phyloP scores from a whole-genome alignment of 345 rosid genomes.

The Dimocarpus longan region DNA sequence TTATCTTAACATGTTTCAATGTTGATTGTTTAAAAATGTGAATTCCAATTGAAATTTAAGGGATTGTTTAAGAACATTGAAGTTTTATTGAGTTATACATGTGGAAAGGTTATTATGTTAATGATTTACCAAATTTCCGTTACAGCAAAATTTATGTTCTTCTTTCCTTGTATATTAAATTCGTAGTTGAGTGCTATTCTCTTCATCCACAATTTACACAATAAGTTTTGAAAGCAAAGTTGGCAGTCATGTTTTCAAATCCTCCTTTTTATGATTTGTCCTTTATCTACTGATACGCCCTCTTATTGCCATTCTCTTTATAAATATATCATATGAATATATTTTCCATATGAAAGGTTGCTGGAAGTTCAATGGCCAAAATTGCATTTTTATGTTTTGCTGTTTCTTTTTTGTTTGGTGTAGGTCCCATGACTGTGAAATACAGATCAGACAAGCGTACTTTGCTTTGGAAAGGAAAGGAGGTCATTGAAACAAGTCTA shows the following conservation, averaged over 20 bases:
- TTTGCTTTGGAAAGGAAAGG: constrained; percentile 14
- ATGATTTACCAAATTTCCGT: not conserved
- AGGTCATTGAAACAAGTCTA: constrained; percentile 16
- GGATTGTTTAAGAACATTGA: not conserved
- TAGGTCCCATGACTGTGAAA: constrained; percentile 46
- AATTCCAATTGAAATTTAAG: not conserved
- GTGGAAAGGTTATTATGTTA: not conserved
- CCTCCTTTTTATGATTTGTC: too few relatives aligned
- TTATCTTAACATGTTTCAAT: not conserved
- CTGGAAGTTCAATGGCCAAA: not conserved
- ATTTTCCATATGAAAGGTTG: not conserved
- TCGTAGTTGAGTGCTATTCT: too few relatives aligned
- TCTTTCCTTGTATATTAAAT: not conserved
- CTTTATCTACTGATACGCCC: not conserved
- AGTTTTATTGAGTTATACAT: not conserved
- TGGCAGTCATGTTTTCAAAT: too few relatives aligned
- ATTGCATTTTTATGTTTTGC: not conserved
- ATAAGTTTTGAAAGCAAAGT: too few relatives aligned
- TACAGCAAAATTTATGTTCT: not conserved
- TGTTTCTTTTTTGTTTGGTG: constrained; percentile 19
- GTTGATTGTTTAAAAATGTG: not conserved
- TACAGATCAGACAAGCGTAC: constrained; percentile 35
- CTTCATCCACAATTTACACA: too few relatives aligned
- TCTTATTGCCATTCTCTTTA: not conserved
- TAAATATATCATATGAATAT: not conserved